phyloP scores from a whole-genome alignment of 441 rosid genomes.

The Brassica hybrid region DNA sequence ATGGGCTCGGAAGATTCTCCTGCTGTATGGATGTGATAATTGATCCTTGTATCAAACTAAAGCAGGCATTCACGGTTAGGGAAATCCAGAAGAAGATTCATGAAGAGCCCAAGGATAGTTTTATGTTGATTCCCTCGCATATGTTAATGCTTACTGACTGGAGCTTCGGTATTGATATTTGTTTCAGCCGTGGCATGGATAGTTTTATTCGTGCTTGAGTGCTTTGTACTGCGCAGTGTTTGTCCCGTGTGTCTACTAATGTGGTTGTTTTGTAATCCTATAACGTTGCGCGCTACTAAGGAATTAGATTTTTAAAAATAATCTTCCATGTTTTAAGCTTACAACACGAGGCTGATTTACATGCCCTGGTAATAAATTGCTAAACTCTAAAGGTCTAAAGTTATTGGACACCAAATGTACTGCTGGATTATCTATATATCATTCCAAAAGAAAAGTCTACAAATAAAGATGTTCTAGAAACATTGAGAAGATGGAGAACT shows the following conservation, averaged over 20 bases:
- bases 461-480: background rate
- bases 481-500: background rate
- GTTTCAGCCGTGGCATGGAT: background rate
- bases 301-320: background rate
- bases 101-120: background rate
- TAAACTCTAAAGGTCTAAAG: no score
- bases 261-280: background rate
- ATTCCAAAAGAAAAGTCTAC: background rate
- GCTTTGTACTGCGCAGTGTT: background rate
- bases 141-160: constrained; percentile 4
- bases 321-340: background rate
- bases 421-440: background rate
- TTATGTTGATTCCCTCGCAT: constrained; percentile 2
- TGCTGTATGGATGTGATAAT: background rate
- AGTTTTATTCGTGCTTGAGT: background rate
- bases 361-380: background rate
- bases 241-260: background rate
- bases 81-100: background rate
- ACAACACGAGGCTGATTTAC: background rate
- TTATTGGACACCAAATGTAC: background rate
- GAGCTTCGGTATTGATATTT: background rate
- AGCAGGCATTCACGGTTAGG: background rate
- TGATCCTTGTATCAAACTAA: background rate
- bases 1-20: background rate
- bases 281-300: background rate